Base-by-base conservation (phyloP, 2,329 filamentous ascomycete genomes). In the Fusarium nurragi region DNA sequence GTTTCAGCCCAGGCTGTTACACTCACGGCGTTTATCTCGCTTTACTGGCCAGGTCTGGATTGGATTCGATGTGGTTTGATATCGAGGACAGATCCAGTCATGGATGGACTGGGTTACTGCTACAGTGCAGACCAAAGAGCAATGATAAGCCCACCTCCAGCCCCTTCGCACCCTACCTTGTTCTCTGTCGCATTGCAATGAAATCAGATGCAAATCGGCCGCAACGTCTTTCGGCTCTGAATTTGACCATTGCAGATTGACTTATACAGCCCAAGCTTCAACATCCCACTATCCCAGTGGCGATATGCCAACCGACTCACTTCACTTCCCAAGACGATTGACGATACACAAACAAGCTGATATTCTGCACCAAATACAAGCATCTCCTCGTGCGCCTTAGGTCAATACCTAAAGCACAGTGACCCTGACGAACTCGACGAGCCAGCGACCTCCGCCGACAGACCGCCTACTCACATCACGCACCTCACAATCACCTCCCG, bases 111-210 rank as follows among this genome's bases (percentile, higher is more conserved):
- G n/a, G n/a, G n/a, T n/a, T n/a, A 37, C 55, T 37, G 52, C 44
- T 53, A 16, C 32, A 34, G 32, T 34, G 7, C n/a, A 34, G 30
- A 32, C 14, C 6, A 14, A n/a, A n/a, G 32, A 16, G 32, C 16
- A 48, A 66, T 67, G 69, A 71, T 71, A 69, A 71, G 69, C 69
- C 60, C 63, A 66, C 65, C 49, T 64, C 55, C 64, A 57, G 64
- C 64, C 68, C 64, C 66, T 66, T 65, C 60, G 57, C 58, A 53
- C 58, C 44, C 43, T 46, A 61, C 38, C 50, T 61, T 30, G 49
- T 52, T 50, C 39, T 36, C 36, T 60, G 48, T 53, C 53, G 46
- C 50, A 16, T 53, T 48, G 32, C 25, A 37, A 49, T 44, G 39
- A 26, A 30, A 25, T 19, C 19, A 30, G 16, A 36, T 44, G 22